Evolutionary conservation across 352 stramenopile species (phyloP).

Genomic region (Lagenidium giganteum): DNA sequence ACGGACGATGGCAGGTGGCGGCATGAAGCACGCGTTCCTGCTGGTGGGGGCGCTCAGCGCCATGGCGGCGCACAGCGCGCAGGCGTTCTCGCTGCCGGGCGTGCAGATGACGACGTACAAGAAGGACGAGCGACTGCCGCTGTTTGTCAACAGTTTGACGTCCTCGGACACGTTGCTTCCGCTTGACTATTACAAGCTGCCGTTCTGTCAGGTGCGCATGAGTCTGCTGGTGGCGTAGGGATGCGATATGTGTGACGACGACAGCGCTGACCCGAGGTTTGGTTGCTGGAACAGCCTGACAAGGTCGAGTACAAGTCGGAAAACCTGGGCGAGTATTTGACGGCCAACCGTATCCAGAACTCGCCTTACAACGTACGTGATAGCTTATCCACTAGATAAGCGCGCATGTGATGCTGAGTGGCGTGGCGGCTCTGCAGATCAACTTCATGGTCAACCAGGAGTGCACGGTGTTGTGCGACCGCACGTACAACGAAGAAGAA

Average conservation of each 20-base stretch:
- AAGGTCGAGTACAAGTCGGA: conserved; percentile 96
- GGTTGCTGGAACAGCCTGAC: no score
- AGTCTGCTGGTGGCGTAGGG: conserved; percentile 4
- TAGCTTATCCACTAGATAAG: no score
- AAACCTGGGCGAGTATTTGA: conserved; percentile 99
- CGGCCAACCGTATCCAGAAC: conserved; percentile 98
- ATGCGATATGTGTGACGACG: conserved; percentile 3
- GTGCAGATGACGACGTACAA: conserved; percentile 89
- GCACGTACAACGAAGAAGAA: conserved; percentile 90
- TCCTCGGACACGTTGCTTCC: conserved; percentile 94
- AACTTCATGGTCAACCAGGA: conserved; percentile 78
- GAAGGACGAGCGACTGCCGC: conserved; percentile 74
- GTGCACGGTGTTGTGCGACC: conserved; percentile 69
- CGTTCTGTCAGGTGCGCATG: conserved; percentile 88
- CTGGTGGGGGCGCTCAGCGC: conserved; percentile 7
- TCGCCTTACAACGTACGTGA: conserved; percentile 89
- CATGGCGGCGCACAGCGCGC: conserved; percentile 4
- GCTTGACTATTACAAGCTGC: conserved; percentile 97
- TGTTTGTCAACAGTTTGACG: conserved; percentile 95
- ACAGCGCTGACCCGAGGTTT: no score
- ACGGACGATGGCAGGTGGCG: conserved; percentile 13
- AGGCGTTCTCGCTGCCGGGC: conserved; percentile 72
- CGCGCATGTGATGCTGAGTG: conserved; percentile 1
- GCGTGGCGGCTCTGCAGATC: conserved; percentile 65
- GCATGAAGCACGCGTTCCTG: conserved; percentile 18